A percentile compares a stretch with the other conserved stretches of the same genome.
Evolutionary conservation across 768 basidiomycete species (phyloP).

Genomic region (Suillus plorans): DNA sequence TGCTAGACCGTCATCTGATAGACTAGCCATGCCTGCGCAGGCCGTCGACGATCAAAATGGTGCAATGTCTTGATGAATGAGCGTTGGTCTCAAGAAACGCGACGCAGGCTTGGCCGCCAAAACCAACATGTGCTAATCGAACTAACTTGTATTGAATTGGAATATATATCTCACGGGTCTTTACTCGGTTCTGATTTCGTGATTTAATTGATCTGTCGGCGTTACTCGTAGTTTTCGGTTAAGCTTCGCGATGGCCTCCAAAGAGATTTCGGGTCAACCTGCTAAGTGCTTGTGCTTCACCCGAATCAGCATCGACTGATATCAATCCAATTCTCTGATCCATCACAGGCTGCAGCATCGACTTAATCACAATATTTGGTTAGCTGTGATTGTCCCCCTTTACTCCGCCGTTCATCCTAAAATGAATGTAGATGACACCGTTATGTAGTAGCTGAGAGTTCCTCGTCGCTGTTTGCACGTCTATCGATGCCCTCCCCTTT

Average conservation of each 20-base stretch:
- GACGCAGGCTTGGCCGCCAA: not conserved
- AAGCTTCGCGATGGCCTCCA: not conserved
- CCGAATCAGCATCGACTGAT: not conserved
- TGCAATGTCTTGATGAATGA: slow-evolving; percentile 13
- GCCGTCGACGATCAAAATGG: slow-evolving; percentile 12
- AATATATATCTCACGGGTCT: slow-evolving; percentile 4
- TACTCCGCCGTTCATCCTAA: not conserved
- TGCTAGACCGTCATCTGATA: slow-evolving; percentile 38
- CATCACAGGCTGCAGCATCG: not conserved
- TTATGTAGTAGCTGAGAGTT: not conserved
- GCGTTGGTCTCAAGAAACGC: slow-evolving; percentile 4
- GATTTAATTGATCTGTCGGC: too few relatives aligned
- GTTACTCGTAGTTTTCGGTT: not conserved
- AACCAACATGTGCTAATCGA: slow-evolving; percentile 3
- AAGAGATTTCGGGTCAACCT: not conserved
- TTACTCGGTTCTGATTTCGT: not conserved
- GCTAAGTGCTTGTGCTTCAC: not conserved
- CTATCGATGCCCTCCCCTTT: not conserved
- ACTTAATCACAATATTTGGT: not conserved
- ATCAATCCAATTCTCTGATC: not conserved
- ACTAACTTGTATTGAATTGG: not conserved
- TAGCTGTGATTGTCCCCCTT: not conserved
- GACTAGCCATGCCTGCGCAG: slow-evolving; percentile 38
- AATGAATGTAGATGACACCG: not conserved
- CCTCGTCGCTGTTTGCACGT: slow-evolving; percentile 1